Evolutionary conservation across 1,139 yeast genomes (phyloP).

Genomic region (Diutina ranongensis): DNA sequence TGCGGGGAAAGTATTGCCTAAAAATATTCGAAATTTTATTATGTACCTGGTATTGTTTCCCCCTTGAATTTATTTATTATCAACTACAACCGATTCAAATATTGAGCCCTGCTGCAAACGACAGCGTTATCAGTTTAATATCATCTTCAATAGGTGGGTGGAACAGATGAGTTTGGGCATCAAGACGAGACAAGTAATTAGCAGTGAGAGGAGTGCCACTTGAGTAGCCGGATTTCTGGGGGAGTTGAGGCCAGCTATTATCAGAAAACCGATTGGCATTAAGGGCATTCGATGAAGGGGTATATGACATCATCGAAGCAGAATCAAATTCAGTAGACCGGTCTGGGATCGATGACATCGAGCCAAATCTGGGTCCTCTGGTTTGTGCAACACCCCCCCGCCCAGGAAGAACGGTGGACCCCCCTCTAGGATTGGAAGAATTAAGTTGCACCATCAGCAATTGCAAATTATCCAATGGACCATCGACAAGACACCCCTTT

Average conservation of each 20-base stretch:
- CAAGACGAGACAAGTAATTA: conserved; percentile 32
- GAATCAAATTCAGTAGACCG: conserved; percentile 28
- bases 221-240: conserved; percentile 11
- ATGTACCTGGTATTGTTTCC: too few species aligned
- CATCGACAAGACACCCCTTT: conserved; percentile 83
- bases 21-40: too few species aligned
- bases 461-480: conserved; percentile 75
- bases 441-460: conserved; percentile 53
- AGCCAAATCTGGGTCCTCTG: conserved; percentile 14
- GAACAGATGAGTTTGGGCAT: conserved; percentile 17
- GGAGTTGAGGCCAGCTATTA: conserved; percentile 27
- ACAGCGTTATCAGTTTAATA: conserved; percentile 32
- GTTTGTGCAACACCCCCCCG: conserved; percentile 13
- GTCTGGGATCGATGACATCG: conserved; percentile 7
- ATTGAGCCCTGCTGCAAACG: conserved; percentile 34
- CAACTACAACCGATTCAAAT: neutral
- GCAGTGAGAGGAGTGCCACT: conserved; percentile 21
- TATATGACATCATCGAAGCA: conserved; percentile 37
- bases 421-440: conserved; percentile 7
- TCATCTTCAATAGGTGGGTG: conserved; percentile 32
- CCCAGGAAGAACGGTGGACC: conserved; percentile 10
- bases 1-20: too few species aligned
- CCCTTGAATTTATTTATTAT: neutral
- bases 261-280: neutral
- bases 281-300: conserved; percentile 11